Evolutionary conservation across 2,329 filamentous ascomycete species (phyloP), one percentile per base, ranked within the genome.

Genomic region (Erysiphe pulchra): DNA sequence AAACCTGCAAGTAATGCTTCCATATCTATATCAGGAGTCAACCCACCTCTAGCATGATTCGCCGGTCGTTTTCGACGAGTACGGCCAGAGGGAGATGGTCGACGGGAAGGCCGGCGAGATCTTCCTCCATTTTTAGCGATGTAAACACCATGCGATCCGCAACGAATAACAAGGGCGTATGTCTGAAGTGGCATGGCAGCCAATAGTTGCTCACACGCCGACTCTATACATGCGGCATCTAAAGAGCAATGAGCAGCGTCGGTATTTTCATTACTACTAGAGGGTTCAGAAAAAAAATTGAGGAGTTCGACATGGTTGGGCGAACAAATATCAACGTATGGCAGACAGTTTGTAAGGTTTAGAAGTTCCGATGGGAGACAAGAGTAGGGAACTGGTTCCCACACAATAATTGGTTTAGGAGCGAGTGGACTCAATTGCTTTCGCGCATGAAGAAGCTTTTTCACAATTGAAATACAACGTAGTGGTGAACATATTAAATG

Each of bases 281-380:
- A 53, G 10, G 57, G 50, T 33, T 56, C 63, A 3, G 77, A 77
- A 67, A 94, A 92, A 61, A 93, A 83, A 14, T 74, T 73, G 6
- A 78, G 82, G n/a, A 98, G 69, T 59, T 98, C 90, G 20, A 77
- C 65, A 57, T 92, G 83, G 57, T 98, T 98, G 0, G 90, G 90
- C 51, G 70, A 75, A 59, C 72, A 74, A 46, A 78, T 62, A 52
- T 78, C 73, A 46, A 78, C 64, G 14, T 75, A 60, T 0, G 71
- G 70, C 12, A 77, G 63, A 11, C 69, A 69, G 51, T 77, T 76
- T 44, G 73, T 77, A 57, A 69, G 73, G 55, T 75, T 75, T 11
- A 77, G 64, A 28, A 77, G 62, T 57, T 78, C 69, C 38, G 75
- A 73, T 0, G 83, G 76, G 0, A 71, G 77, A 59, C 86, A 94